Evolutionary conservation across 768 basidiomycete species (phyloP).

Genomic region (Mycena polygramma): DNA sequence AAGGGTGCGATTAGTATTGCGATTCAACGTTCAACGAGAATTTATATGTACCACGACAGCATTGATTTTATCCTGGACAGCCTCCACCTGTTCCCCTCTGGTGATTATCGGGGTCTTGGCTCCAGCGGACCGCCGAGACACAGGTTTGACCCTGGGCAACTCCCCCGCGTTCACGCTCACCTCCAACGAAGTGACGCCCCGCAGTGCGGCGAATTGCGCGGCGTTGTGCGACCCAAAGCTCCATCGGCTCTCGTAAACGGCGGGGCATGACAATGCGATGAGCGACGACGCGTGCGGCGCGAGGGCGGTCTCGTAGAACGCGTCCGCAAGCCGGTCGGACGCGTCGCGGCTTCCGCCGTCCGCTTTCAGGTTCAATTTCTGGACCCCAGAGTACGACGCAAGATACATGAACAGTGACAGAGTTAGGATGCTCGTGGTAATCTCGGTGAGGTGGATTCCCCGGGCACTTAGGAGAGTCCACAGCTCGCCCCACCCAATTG

Average conservation of each 20-base stretch:
- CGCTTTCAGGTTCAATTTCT: too few relatives aligned
- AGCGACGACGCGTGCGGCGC: slow-evolving; percentile 1
- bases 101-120: too few relatives aligned
- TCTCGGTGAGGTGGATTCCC: too few relatives aligned
- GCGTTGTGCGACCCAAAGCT: slow-evolving; percentile 4
- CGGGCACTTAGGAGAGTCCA: too few relatives aligned
- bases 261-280: not conserved
- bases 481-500: too few relatives aligned
- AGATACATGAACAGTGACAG: too few relatives aligned
- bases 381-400: too few relatives aligned
- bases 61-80: slow-evolving; percentile 3
- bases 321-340: not conserved
- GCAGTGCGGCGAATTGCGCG: not conserved
- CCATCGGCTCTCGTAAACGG: not conserved
- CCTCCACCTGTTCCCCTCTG: too few relatives aligned
- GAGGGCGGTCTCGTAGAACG: not conserved
- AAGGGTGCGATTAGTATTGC: not conserved
- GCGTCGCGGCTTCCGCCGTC: not conserved
- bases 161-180: not conserved
- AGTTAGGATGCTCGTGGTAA: too few relatives aligned
- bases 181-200: not conserved
- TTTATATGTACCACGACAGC: not conserved
- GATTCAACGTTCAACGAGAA: not conserved
- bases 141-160: not conserved
- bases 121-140: too few relatives aligned